A percentile compares a stretch with the other conserved stretches of the same genome.
Evolutionary conservation across 805 yeast species (phyloP).

Genomic region (Ogataea neopini): DNA sequence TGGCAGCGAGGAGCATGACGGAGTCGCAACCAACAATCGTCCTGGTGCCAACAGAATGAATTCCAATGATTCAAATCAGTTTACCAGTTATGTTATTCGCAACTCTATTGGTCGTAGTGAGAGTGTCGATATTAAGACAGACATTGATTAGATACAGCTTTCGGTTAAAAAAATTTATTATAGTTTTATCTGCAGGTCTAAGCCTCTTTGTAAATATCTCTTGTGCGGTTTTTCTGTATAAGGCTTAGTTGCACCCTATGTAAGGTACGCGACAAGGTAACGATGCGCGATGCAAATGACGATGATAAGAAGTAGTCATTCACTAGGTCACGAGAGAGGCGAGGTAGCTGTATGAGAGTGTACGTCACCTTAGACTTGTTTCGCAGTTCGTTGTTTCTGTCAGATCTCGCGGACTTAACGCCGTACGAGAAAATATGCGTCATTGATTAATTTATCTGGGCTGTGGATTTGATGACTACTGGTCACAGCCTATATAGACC

Average conservation of each 20-base stretch:
- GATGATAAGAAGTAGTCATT: too few species aligned
- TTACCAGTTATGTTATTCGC: slow-evolving; percentile 17
- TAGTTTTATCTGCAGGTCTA: too few species aligned
- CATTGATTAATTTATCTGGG: not conserved
- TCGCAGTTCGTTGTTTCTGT: too few species aligned
- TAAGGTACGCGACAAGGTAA: not conserved
- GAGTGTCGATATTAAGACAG: slow-evolving; percentile 6
- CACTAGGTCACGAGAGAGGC: too few species aligned
- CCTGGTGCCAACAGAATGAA: slow-evolving; percentile 19
- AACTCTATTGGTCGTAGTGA: slow-evolving; percentile 15
- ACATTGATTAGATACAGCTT: not conserved
- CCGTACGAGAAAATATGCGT: not conserved
- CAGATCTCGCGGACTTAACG: not conserved
- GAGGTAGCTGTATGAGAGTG: too few species aligned
- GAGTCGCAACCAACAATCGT: slow-evolving; percentile 5
- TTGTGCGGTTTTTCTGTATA: not conserved
- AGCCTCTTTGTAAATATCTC: too few species aligned
- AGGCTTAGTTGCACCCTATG: not conserved
- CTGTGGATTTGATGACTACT: too few species aligned
- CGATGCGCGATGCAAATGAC: too few species aligned
- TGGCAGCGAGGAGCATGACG: slow-evolving; percentile 1
- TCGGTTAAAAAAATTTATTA: too few species aligned
- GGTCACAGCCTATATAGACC: too few species aligned
- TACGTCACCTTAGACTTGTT: too few species aligned
- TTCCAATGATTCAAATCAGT: slow-evolving; percentile 24